Base-by-base conservation (phyloP, 371 early-diverging fungal species). In the Blastocladiella emersonii region DNA sequence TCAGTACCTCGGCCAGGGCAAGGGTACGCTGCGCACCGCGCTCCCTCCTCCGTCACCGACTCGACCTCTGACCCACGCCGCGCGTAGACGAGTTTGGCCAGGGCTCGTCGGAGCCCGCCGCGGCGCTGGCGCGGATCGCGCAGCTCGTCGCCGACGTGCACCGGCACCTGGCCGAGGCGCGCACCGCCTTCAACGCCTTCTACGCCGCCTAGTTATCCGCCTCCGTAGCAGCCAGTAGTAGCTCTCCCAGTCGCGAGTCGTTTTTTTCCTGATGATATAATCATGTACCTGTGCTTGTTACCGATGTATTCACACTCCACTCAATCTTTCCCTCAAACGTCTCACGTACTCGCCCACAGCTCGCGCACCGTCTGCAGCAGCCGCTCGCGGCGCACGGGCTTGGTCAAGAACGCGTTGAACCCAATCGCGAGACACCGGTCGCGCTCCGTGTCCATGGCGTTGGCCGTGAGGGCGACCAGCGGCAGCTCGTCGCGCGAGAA, bases 1-100 rank as follows among this genome's bases (percentile, higher is more conserved):
- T 45, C 91, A 94, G 69, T 81, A 89, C 67, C 79, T 81, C 66
- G 92, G 92, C 32, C 86, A 89, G 32, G 53, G 53, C 53, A 51
- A 51, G 32, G 53, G 53, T 51, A 27, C 32, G 13, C 8, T 8
- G 19, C 41, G 41, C 13, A 13, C 41, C 3, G 13, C 19, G 13
- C 53, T 51, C 32, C 1, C 53, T 48, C 8, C 19, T 5, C 7
- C 10, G 8, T n/a, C 3, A 0, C 21, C n/a, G 3, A 48, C 21
- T n/a, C 25, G 1, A 27, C 4, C 30, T 30, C 3, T 32, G 13
- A 30, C 32, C 30, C 8, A 32, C 30, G 10, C 30, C 32, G 13
- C 8, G 0, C 53, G 3, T 10, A 51, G 53, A 51, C 32, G 53
- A 51, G 32, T 32, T 13, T 19, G 53, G 53, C 53, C 30, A 27